phyloP scores from a whole-genome alignment of 2,329 filamentous ascomycete genomes.

The Xylaria sp. region DNA sequence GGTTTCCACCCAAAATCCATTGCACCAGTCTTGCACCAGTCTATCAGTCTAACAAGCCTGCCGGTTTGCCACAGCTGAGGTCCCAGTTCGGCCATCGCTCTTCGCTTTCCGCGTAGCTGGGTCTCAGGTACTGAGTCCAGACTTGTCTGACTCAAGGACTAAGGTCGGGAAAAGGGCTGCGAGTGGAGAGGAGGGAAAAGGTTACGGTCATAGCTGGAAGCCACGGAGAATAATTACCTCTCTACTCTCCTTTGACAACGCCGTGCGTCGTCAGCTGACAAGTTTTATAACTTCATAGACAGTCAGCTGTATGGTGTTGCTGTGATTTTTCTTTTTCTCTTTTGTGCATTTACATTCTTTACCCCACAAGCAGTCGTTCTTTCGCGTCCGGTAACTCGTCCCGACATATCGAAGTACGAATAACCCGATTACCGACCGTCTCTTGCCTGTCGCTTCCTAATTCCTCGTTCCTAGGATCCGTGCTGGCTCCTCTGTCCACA shows the following conservation, averaged over 20 bases:
- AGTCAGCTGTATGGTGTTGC: slow-evolving; percentile 5
- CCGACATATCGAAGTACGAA: slow-evolving; percentile 16
- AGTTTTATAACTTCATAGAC: slow-evolving; percentile 10
- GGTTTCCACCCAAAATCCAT: slow-evolving; percentile 19
- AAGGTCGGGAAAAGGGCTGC: slow-evolving; percentile 13
- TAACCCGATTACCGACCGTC: slow-evolving; percentile 21
- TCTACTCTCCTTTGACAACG: slow-evolving; percentile 10
- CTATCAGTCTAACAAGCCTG: no score
- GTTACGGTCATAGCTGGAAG: slow-evolving; percentile 12
- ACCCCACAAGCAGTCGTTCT: slow-evolving; percentile 35
- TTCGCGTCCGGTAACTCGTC: slow-evolving; percentile 19
- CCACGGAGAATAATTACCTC: slow-evolving; percentile 3
- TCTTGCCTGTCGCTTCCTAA: slow-evolving; percentile 28
- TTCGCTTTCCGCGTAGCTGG: slow-evolving; percentile 21
- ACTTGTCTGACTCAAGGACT: slow-evolving; percentile 25
- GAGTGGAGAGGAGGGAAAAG: slow-evolving; percentile 13
- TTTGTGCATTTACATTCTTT: slow-evolving; percentile 39
- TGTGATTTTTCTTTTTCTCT: slow-evolving; percentile 11
- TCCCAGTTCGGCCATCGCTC: slow-evolving; percentile 25
- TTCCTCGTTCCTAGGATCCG: slow-evolving; percentile 6
- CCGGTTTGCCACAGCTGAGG: slow-evolving; percentile 31
- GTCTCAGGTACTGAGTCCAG: slow-evolving; percentile 8
- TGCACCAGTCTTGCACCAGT: not conserved
- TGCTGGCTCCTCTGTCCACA: slow-evolving; percentile 11
- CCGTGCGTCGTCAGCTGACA: slow-evolving; percentile 25